Base-by-base conservation (phyloP, 805 yeast species). In the Candida quercuum region DNA sequence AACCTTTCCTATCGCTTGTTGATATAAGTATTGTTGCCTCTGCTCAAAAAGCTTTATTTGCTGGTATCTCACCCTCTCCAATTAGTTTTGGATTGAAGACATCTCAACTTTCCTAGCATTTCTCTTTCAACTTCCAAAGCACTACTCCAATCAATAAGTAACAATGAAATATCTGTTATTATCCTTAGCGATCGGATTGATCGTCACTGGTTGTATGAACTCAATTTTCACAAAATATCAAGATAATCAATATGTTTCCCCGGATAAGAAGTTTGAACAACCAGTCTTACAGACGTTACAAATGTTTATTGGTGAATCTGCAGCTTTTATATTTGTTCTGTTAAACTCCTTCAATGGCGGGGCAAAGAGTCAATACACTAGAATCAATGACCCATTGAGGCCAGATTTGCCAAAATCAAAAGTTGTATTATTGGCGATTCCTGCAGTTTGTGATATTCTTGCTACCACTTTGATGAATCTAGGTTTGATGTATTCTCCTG, bases 271-370 rank as follows among this genome's bases (percentile, higher is more conserved):
- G 40, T 85, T 82, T 51, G 85, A 84, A 47, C 89, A 84, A 60
- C 93, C 94, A 0, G 86, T 81, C 7, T 54, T 85, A 25, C 93
- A 85, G 55, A 79, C 93, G 2, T 60, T 81, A 15, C 91, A 85
- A 58, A 85, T 85, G 93, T 84, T 85, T 51, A 55, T 81, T 5
- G 94, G 89, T 18, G 94, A 85, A 52, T 59, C 74, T 26, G 57
- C 61, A 19, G 72, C 78, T 35, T 70, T 67, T 57, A 29, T 71
- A 6, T 68, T 69, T 15, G 71, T 64, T 45, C 53, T 51, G 44
- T 40, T 60, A 28, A 28, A 59, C 20, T 56, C 57, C 7, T 34
- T 22, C n/a, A 13, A 14, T 3, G 19, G 6, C 3, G 25, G 23
- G 37, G 49, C 21, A 12, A 25, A 22, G 14, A n/a, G 26, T 6